Evolutionary conservation across 2,329 filamentous ascomycete species (phyloP).

Genomic region (Nemania serpens): DNA sequence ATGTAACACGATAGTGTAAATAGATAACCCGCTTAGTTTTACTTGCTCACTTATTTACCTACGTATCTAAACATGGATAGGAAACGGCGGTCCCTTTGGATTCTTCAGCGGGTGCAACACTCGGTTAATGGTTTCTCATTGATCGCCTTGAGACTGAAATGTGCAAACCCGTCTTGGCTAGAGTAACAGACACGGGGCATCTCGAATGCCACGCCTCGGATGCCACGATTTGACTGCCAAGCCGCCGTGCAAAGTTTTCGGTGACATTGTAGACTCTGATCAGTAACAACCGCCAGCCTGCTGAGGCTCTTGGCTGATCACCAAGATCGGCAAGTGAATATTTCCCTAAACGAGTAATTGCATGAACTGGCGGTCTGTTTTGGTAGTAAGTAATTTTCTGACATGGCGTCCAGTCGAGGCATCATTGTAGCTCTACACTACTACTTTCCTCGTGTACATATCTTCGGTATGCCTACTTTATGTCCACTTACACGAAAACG

Average conservation of each 20-base stretch:
- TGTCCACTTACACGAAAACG: neutral
- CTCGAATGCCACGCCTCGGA: slow-evolving; percentile 9
- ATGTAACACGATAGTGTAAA: neutral
- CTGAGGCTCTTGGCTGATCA: slow-evolving; percentile 13
- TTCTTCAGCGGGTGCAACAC: neutral
- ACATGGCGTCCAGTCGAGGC: neutral
- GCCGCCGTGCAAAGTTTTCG: slow-evolving; percentile 10
- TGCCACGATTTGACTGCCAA: slow-evolving; percentile 19
- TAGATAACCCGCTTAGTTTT: neutral
- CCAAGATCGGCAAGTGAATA: slow-evolving; percentile 6
- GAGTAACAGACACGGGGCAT: neutral
- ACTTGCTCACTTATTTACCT: slow-evolving; percentile 9
- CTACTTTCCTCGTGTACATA: neutral
- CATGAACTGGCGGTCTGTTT: neutral
- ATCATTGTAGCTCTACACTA: neutral
- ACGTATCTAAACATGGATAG: neutral
- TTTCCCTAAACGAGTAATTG: slow-evolving; percentile 4
- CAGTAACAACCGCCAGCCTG: slow-evolving; percentile 6
- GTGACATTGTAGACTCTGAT: slow-evolving; percentile 7
- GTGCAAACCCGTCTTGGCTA: slow-evolving; percentile 5
- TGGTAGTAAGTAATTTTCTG: neutral
- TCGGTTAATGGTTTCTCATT: neutral
- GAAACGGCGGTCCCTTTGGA: no score
- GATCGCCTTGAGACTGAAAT: neutral
- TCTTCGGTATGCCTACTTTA: neutral